Conservation (phyloP, 495 filamentous ascomycete species). For the Aspergillus ostianus region DNA sequence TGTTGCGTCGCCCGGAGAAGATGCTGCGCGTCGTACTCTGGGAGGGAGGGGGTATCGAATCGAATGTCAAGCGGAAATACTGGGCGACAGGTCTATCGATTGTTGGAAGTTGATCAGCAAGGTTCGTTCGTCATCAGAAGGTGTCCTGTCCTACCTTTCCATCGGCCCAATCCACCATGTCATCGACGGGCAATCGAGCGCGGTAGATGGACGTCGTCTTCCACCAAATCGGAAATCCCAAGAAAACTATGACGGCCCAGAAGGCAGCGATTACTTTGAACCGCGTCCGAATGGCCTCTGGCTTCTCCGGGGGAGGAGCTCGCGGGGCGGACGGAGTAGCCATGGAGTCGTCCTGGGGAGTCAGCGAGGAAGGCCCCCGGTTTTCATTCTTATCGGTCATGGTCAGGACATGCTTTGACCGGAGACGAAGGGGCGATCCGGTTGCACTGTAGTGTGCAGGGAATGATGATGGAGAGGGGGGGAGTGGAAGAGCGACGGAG, state of each 20-base stretch:
- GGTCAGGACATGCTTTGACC: slow-evolving; percentile 39
- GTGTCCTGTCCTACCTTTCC: slow-evolving; percentile 64
- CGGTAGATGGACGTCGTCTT: slow-evolving; percentile 94
- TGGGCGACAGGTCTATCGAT: slow-evolving; percentile 71
- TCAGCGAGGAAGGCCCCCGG: slow-evolving; percentile 30
- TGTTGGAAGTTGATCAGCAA: slow-evolving; percentile 5
- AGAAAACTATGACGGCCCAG: slow-evolving; percentile 79
- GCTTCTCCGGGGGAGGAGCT: slow-evolving; percentile 71
- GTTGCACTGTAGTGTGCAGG: slow-evolving; percentile 1
- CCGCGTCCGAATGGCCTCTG: slow-evolving; percentile 64
- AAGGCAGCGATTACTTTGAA: slow-evolving; percentile 80
- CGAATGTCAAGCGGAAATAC: slow-evolving; percentile 84
- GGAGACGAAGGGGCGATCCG: slow-evolving; percentile 4
- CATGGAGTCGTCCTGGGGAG: slow-evolving; percentile 17
- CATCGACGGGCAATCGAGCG: slow-evolving; percentile 74
- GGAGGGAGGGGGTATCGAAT: slow-evolving; percentile 67
- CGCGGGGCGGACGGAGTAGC: slow-evolving; percentile 30
- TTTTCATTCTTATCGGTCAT: slow-evolving; percentile 43
- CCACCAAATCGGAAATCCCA: slow-evolving; percentile 96
- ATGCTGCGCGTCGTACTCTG: slow-evolving; percentile 67
- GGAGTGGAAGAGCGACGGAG: slow-evolving; percentile 4
- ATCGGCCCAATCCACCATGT: slow-evolving; percentile 92
- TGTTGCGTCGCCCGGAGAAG: slow-evolving; percentile 84
- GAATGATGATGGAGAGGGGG: neutral
- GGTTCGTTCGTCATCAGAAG: neutral